Evolutionary conservation across 495 filamentous ascomycete genomes (phyloP), one percentile per base, ranked within the genome.

Genomic region (Trichoderma erinaceum): DNA sequence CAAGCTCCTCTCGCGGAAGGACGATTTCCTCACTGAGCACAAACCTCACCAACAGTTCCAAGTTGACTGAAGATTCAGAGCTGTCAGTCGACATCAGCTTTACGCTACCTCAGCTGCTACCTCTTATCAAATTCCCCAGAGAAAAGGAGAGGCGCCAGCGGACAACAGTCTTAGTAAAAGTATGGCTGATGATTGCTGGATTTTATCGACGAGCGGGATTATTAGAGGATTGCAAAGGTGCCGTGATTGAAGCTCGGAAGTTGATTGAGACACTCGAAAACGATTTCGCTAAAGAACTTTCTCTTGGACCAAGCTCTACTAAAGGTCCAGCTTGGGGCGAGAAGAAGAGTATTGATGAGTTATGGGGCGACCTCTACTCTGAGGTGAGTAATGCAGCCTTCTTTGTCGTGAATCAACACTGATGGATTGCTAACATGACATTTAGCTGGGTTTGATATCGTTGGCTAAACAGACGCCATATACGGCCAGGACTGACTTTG

Each of bases 141-240:
- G 77, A 79, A 0, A 81, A 86, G 69, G 73, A 76, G 52, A 81
- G 84, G 69, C 85, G 86, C 66, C 86, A 85, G 68, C 81, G 88
- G 27, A 82, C 83, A 43, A 82, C 82, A 6, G 76, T 89, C 71
- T 82, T 97, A 7, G 81, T 90, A n/a, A 87, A 86, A 66, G 86
- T 96, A 27, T 99, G 95, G 95, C 83, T 97, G 15, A 88, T 92
- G 69, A 93, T 97, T 63, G 88, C 91, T 3, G 88, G 88, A 0
- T 86, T 97, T 66, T 98, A 99, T 72, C 86, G 93, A 29, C 86
- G 92, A 61, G 92, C 93, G 13, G 86, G 82, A 1, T 86, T 93
- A 75, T 85, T 86, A 50, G 86, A 90, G 1, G 93, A 98, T 74
- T 89, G 91, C 1, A 82, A 83, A 50, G 89, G 87, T 64, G 92